Evolutionary conservation across 805 yeast genomes (phyloP), one percentile per base, ranked within the genome.

Genomic region (Starmerella bombi): DNA sequence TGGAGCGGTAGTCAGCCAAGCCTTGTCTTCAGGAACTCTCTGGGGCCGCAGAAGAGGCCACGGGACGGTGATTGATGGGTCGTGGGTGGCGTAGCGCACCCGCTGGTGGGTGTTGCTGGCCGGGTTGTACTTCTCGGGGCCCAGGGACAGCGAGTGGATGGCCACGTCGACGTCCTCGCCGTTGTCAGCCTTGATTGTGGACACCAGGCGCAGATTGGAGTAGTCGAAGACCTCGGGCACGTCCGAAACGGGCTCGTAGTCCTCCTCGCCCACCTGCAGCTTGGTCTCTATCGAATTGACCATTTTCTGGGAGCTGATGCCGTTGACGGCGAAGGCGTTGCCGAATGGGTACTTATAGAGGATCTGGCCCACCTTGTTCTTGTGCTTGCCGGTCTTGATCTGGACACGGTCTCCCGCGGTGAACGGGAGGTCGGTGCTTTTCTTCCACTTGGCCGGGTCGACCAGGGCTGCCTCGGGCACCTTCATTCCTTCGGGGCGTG

Each of bases 41-140:
- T 59, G 49, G 6, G 56, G 50, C 18, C 58, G 58, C 25, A 67
- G 74, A 1, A 91, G 86, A 29, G 95, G 95, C 93, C 94, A 88
- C 40, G 96, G 96, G 37, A 86, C 76, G 19, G 75, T 72, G 39
- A 83, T 64, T 38, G 74, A 70, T 32, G 71, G 73, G 51, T 79
- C 77, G 50, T 80, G 76, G 48, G 71, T 71, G 20, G 86, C 83
- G 50, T 74, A 72, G 60, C 97, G 74, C 44, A 72, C 73, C 23
- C 93, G 93, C 65, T 83, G 62, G 69, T 78, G 71, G 53, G 67
- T 67, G 56, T 77, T 77, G 59, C 78, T 76, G 50, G 78, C 73
- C 34, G 72, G 73, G 55, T 85, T 94, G 59, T 71, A 88, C 56
- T 80, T 78, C 37, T 65, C 61, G 18, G 82, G 93, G 38, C 70